These are phyloP conservation scores for Lentinula aciculospora DNA, from an alignment of 768 basidiomycete genomes.

Conservation along the genomic window DNA sequence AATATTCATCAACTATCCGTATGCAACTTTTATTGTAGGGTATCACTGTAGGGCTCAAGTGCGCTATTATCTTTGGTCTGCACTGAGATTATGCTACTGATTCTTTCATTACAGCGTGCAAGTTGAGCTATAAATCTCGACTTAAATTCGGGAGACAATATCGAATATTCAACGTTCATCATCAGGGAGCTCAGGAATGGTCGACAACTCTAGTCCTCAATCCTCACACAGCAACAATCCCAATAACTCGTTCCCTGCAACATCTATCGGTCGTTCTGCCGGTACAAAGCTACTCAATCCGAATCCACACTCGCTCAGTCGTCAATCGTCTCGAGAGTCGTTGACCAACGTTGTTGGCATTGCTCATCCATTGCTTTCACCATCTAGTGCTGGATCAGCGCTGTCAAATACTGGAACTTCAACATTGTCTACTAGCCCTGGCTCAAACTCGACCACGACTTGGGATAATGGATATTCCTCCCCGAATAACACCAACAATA, in stretches of 20 bases:
- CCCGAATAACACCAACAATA: no score
- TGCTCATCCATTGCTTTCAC: constrained; percentile 64
- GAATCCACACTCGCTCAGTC: neutral
- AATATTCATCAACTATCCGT: no score
- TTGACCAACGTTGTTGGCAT: constrained; percentile 29
- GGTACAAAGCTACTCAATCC: neutral
- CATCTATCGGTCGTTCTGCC: constrained; percentile 6
- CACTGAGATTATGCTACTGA: no score
- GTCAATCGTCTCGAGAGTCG: constrained; percentile 43
- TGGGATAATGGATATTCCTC: constrained; percentile 17
- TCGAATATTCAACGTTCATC: no score
- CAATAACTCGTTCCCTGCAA: neutral
- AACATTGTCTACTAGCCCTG: neutral
- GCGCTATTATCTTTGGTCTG: no score
- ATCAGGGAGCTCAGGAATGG: neutral
- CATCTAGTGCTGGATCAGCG: constrained; percentile 13
- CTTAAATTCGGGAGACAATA: no score
- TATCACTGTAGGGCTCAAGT: no score
- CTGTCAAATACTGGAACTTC: no score
- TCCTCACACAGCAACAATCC: no score
- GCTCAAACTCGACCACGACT: constrained; percentile 20
- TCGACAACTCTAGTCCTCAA: neutral
- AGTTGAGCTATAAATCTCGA: no score
- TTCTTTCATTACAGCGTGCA: no score
- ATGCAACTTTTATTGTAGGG: no score